These are phyloP conservation scores for Raphanus raphanistrum DNA, from an alignment of 345 rosid genomes.

Conservation along the genomic window DNA sequence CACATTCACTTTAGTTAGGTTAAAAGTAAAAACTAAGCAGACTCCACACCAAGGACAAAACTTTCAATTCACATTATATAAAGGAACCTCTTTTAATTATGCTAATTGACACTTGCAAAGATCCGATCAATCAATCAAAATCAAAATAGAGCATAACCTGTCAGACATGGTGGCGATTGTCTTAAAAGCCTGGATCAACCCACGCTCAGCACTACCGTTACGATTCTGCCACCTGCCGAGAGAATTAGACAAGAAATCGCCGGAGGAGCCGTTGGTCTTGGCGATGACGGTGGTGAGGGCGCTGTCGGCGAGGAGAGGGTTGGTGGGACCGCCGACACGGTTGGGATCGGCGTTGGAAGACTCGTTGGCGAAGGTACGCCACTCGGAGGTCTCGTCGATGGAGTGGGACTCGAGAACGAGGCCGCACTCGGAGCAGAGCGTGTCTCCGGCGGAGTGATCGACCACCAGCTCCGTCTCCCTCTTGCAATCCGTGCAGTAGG, in stretches of 20 bases:
- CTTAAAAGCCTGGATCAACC: conserved; percentile 83
- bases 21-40: no score
- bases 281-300: conserved; percentile 96
- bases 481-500: conserved; percentile 91
- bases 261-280: conserved; percentile 88
- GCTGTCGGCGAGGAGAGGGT: conserved; percentile 85
- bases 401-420: conserved; percentile 94
- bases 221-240: conserved; percentile 99
- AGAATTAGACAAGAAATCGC: conserved; percentile 87
- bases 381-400: conserved; percentile 98
- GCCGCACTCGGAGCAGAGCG: conserved; percentile 98
- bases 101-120: background rate
- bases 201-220: conserved; percentile 92
- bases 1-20: background rate
- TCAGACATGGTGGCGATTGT: conserved; percentile 97
- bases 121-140: background rate
- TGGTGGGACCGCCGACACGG: conserved; percentile 97
- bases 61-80: background rate
- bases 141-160: conserved; percentile 48
- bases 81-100: background rate
- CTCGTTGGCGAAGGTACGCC: conserved; percentile 98
- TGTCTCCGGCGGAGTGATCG: conserved; percentile 99
- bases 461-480: conserved; percentile 86
- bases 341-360: conserved; percentile 89
- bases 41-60: background rate